Evolutionary conservation across 768 basidiomycete genomes (phyloP).

Genomic region (Suillus bovinus): DNA sequence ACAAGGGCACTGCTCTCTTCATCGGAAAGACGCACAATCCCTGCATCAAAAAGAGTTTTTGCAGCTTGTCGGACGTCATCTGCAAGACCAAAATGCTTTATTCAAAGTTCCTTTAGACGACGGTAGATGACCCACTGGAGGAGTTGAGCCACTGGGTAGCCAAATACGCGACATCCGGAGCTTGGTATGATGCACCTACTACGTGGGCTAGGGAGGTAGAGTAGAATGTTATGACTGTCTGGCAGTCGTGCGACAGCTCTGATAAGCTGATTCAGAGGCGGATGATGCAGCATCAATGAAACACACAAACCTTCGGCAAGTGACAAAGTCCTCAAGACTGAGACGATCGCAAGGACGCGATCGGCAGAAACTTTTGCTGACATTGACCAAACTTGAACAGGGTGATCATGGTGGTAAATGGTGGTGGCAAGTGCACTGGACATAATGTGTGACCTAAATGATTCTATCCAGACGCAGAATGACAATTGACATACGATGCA

Average conservation of each 20-base stretch:
- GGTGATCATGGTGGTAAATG: slow-evolving; percentile 37
- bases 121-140: slow-evolving; percentile 49
- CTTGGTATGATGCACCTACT: slow-evolving; percentile 60
- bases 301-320: slow-evolving; percentile 61
- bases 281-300: not conserved
- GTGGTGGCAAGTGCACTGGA: slow-evolving; percentile 36
- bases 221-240: slow-evolving; percentile 80
- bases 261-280: slow-evolving; percentile 3
- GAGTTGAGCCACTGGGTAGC: slow-evolving; percentile 77
- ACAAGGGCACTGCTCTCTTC: slow-evolving; percentile 59
- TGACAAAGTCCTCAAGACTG: slow-evolving; percentile 70
- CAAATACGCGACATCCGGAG: slow-evolving; percentile 72
- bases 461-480: not conserved
- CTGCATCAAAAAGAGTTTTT: slow-evolving; percentile 75
- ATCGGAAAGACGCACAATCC: slow-evolving; percentile 66
- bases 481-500: slow-evolving; percentile 41
- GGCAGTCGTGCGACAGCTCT: slow-evolving; percentile 72
- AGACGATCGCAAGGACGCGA: slow-evolving; percentile 64
- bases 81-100: slow-evolving; percentile 28
- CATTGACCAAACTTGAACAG: slow-evolving; percentile 66
- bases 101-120: not conserved
- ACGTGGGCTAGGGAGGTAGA: slow-evolving; percentile 63
- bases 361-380: slow-evolving; percentile 71
- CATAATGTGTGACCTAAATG: not conserved
- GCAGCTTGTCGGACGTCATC: slow-evolving; percentile 79